Base-by-base conservation (phyloP, 495 filamentous ascomycete species). In the Hyaloscypha finlandica region DNA sequence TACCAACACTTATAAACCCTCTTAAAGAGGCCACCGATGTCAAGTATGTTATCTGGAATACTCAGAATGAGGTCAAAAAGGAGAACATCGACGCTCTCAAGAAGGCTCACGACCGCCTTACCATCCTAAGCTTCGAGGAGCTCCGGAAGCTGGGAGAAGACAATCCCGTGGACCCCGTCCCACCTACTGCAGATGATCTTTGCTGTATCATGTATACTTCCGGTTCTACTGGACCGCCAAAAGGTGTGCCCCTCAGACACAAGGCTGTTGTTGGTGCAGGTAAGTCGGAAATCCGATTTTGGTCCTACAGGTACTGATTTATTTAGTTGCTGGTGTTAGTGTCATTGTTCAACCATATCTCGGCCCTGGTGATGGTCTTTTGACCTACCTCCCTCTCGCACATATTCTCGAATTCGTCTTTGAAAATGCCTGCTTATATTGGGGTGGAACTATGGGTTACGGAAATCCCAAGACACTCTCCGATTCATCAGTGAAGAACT, bases 131-230 rank as follows among this genome's bases (percentile, higher is more conserved):
- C 84, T 90, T 95, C 70, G 92, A 97, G 61, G 93, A 97, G 51
- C 80, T 99, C 66, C 77, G 86, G 68, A 88, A 95, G 79, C 80
- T 91, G 53, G 95, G 95, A 72, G 85, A 93, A 77, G 88, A 92
- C 68, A 95, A 96, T 74, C 88, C 85, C 9, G 86, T 88, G 55
- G 94, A 97, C 9, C 86, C 92, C 20, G 88, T 92, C 20, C 90
- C 93, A 48, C 94, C 95, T 4, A 78, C 81, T 31, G 84, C 92
- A 2, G 92, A 97, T 59, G 94, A 97, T 75, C 86, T 99, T 14
- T 95, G 91, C 84, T 97, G 95, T 76, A 96, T 99, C 77, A 99
- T 99, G 95, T 99, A 98, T 82, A 99, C 95, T 2, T 98, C 95
- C 35, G 95, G 95, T 53, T 97, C 94, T n/a, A 99, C 95, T 5